These are phyloP conservation scores for Heritiera fomes DNA, from an alignment of 345 rosid species.

Conservation along the genomic window DNA sequence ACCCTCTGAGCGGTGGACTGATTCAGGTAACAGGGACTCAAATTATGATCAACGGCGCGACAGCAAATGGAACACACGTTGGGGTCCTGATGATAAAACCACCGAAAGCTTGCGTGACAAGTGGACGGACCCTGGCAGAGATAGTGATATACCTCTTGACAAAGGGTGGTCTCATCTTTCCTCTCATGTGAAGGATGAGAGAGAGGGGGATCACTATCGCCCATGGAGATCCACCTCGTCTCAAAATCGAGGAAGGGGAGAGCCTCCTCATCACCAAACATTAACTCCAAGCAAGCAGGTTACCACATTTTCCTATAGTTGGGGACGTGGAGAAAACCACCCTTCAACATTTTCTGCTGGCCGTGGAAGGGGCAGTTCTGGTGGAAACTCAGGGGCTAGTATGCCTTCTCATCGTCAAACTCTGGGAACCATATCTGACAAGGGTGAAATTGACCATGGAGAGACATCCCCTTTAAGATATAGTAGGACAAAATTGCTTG, in stretches of 20 bases:
- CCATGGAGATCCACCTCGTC: constrained; percentile 78
- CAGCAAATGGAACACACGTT: constrained; percentile 97
- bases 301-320: constrained; percentile 56
- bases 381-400: constrained; percentile 49
- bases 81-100: constrained; percentile 90
- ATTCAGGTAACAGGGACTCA: constrained; percentile 69
- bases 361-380: constrained; percentile 59
- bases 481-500: constrained; percentile 76
- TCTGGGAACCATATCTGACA: constrained; percentile 42
- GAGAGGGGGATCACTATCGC: constrained; percentile 62
- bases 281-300: constrained; percentile 62
- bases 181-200: constrained; percentile 63
- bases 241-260: constrained; percentile 78
- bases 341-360: constrained; percentile 56
- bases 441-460: constrained; percentile 57
- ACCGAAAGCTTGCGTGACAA: constrained; percentile 54
- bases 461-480: constrained; percentile 56
- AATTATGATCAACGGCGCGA: constrained; percentile 82
- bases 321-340: constrained; percentile 68
- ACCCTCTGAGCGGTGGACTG: constrained; percentile 78
- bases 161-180: constrained; percentile 55
- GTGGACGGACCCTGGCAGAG: constrained; percentile 64
- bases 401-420: constrained; percentile 47
- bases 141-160: constrained; percentile 60
- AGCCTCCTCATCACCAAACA: constrained; percentile 57